Evolutionary conservation across 2,329 filamentous ascomycete species (phyloP).

Genomic region (Phaeosphaeriaceae sp.): DNA sequence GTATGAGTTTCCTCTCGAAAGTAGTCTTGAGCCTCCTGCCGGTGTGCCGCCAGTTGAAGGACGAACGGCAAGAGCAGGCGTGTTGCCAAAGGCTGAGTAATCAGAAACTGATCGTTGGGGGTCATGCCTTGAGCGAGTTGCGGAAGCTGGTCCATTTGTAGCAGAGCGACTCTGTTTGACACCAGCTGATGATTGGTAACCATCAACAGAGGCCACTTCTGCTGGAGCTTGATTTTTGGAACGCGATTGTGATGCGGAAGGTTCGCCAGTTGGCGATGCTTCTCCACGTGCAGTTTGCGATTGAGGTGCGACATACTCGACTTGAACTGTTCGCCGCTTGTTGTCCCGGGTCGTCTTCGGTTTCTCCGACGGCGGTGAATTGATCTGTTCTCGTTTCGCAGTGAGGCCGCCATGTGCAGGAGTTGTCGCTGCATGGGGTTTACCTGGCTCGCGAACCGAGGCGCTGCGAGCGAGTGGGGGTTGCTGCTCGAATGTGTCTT

Average conservation of each 20-base stretch:
- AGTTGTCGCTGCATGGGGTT: conserved; percentile 60
- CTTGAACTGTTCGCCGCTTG: conserved; percentile 93
- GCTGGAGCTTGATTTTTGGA: conserved; percentile 47
- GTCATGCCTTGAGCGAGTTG: conserved; percentile 48
- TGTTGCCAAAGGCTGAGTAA: conserved; percentile 48
- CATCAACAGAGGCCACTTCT: conserved; percentile 54
- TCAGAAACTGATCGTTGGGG: conserved; percentile 61
- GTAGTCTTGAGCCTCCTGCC: conserved; percentile 63
- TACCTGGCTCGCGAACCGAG: conserved; percentile 87
- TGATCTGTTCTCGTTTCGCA: conserved; percentile 77
- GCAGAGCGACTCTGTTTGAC: conserved; percentile 29
- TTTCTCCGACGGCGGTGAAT: conserved; percentile 68
- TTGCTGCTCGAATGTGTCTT: conserved; percentile 64
- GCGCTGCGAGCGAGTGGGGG: conserved; percentile 79
- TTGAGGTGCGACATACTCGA: conserved; percentile 93
- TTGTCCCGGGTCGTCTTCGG: conserved; percentile 75
- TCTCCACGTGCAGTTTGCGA: conserved; percentile 82
- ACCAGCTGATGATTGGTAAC: conserved; percentile 41
- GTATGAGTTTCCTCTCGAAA: conserved; percentile 78
- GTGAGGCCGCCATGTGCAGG: conserved; percentile 64
- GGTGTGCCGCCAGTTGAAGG: conserved; percentile 85
- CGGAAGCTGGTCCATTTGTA: conserved; percentile 33
- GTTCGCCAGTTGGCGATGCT: conserved; percentile 44
- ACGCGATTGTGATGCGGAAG: conserved; percentile 56
- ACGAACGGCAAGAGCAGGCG: conserved; percentile 56